Evolutionary conservation across 139 green algal species (phyloP), one percentile per base, ranked within the genome.

Genomic region (Nannochloris sp.): DNA sequence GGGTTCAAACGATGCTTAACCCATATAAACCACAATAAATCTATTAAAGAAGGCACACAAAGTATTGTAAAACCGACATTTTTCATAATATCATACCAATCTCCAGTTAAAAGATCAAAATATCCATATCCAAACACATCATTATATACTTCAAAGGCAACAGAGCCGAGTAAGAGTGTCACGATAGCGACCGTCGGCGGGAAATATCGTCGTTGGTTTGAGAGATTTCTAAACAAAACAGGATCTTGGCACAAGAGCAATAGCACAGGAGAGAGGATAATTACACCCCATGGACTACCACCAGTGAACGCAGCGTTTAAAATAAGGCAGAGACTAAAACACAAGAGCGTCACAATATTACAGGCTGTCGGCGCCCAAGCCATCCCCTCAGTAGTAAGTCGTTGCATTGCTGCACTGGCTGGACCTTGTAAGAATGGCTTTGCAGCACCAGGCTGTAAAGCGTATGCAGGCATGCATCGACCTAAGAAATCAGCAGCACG

Each of bases 161-260:
- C 24, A 24, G 36, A 14, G 19, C 32, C 56, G 7, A 12, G 4
- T 30, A 64, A 19, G n/a, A 64, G 12, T 57, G n/a, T 25, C 7
- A n/a, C n/a, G 19, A 48, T 64, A 25, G 37, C 54, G 23, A 31
- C 27, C n/a, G 24, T 9, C 6, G 81, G 81, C 8, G 87, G 85
- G 36, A 82, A 75, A 76, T 96, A 96, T 10, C 89, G 77, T 59
- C 81, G 70, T 8, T 67, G 47, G 15, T 87, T 68, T 4, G 70
- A 72, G 23, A 96, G 79, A 13, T 67, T 66, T 6, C 67, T 64
- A 30, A 87, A 47, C 24, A 95, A 63, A 19, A 92, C 61, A 8
- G 83, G 74, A 80, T 96, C 89, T 57, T 77, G 65, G 46, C 61
- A 83, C 4, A 96, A 78, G 51, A 96, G 82, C 54, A 96, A 77